Evolutionary conservation across 805 yeast species (phyloP).

Genomic region (Candida sanyiensis): DNA sequence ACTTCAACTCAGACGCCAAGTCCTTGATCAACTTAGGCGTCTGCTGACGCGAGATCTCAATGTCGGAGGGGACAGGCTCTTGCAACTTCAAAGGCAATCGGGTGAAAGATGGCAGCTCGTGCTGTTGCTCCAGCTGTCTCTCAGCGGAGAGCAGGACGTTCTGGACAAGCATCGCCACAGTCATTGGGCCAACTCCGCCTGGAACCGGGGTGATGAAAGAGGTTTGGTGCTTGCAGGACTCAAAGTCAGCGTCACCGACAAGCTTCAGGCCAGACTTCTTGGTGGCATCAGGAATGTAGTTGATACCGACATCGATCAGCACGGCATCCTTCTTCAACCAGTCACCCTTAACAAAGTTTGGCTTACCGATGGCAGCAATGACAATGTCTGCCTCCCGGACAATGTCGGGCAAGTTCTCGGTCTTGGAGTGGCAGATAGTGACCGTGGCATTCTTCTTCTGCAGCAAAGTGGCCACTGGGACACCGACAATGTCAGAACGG

Average conservation of each 20-base stretch:
- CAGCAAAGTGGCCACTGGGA: constrained; percentile 82
- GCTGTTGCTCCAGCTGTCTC: constrained; percentile 21
- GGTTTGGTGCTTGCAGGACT: constrained; percentile 55
- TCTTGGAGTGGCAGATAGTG: constrained; percentile 75
- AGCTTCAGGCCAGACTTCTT: constrained; percentile 74
- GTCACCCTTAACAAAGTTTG: constrained; percentile 79
- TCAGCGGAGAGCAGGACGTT: constrained; percentile 81
- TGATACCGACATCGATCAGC: constrained; percentile 93
- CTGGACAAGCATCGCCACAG: constrained; percentile 89
- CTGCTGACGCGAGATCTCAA: constrained; percentile 84
- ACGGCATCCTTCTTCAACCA: constrained; percentile 82
- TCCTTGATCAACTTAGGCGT: constrained; percentile 73
- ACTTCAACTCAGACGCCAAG: constrained; percentile 79
- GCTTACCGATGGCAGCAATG: constrained; percentile 86
- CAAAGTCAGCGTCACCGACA: constrained; percentile 94
- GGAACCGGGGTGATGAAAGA: constrained; percentile 90
- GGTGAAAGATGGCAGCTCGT: constrained; percentile 7
- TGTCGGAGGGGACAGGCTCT: constrained; percentile 84
- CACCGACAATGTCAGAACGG: constrained; percentile 93
- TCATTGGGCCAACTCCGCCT: constrained; percentile 99
- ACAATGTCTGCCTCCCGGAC: constrained; percentile 77
- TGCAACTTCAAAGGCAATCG: constrained; percentile 47
- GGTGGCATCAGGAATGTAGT: constrained; percentile 70
- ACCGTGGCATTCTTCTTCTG: constrained; percentile 77
- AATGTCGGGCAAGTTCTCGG: constrained; percentile 52